A percentile compares a stretch with the other conserved stretches of the same genome.
These are phyloP conservation scores for Triglochin maritima DNA, from an alignment of 106 monocot genomes.

Conservation along the genomic window DNA sequence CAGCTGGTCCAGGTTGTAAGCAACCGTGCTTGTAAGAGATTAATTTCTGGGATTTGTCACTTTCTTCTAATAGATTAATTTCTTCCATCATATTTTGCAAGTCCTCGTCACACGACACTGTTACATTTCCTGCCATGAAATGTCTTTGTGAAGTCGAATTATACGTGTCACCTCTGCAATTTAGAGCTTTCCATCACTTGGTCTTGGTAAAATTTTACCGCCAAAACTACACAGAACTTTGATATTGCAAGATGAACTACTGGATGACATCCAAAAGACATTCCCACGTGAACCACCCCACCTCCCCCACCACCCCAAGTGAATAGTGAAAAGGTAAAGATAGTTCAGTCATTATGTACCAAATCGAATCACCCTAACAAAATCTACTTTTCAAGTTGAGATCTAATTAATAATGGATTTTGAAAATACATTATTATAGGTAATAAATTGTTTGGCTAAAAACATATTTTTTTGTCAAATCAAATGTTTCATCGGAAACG, in stretches of 20 bases:
- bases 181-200: slow-evolving; percentile 77
- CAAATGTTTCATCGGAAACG: no score
- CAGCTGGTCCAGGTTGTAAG: slow-evolving; percentile 45
- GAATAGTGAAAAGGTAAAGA: no score
- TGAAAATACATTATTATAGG: no score
- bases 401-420: no score
- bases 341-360: no score
- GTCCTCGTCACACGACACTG: slow-evolving; percentile 79
- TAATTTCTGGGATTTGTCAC: slow-evolving; percentile 62
- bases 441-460: no score
- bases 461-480: no score
- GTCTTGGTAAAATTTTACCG: slow-evolving; percentile 78
- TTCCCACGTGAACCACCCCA: no score
- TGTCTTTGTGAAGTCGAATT: slow-evolving; percentile 44
- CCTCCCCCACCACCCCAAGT: no score
- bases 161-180: slow-evolving; percentile 87
- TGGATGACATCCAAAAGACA: no score
- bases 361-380: no score
- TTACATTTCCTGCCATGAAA: slow-evolving; percentile 72
- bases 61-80: slow-evolving; percentile 39
- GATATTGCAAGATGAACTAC: neutral
- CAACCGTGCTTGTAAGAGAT: slow-evolving; percentile 33
- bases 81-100: slow-evolving; percentile 92
- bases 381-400: no score
- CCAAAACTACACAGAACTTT: slow-evolving; percentile 82